Evolutionary conservation across 2,329 filamentous ascomycete genomes (phyloP).

Genomic region (Alternaria gaisen): DNA sequence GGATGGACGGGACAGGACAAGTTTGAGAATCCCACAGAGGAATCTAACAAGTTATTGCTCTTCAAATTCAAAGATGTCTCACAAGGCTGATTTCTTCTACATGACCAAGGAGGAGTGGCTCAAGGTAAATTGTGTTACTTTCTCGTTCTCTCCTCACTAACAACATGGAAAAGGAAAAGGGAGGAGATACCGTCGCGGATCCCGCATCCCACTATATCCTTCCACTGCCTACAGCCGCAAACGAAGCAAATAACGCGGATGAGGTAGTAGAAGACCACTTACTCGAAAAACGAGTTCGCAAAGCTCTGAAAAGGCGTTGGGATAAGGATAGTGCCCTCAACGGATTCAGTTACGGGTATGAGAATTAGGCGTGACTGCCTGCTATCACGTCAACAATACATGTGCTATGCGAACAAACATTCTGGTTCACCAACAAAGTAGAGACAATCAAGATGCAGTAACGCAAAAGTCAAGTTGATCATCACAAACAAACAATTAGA

Average conservation of each 20-base stretch:
- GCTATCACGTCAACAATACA: not conserved
- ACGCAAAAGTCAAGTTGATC: not conserved
- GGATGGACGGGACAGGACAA: not conserved
- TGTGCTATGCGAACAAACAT: no score
- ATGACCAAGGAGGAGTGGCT: not conserved
- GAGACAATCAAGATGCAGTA: no score
- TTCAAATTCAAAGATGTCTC: not conserved
- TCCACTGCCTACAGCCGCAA: no score
- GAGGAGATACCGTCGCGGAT: not conserved
- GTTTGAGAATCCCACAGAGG: not conserved
- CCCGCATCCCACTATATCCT: not conserved
- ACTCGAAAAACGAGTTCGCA: not conserved
- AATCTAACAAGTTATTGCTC: not conserved
- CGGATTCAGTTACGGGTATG: not conserved
- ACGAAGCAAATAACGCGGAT: not conserved
- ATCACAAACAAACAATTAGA: conserved; percentile 7
- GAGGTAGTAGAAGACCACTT: not conserved
- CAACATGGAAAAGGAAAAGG: not conserved
- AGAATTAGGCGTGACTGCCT: not conserved
- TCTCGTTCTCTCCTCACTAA: not conserved
- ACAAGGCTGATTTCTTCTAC: not conserved
- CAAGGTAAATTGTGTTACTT: not conserved
- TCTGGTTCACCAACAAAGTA: no score
- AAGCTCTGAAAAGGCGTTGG: not conserved
- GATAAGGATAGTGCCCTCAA: not conserved